Conservation (phyloP, 1,139 yeast species). For the Lodderomyces metapsilosis region DNA sequence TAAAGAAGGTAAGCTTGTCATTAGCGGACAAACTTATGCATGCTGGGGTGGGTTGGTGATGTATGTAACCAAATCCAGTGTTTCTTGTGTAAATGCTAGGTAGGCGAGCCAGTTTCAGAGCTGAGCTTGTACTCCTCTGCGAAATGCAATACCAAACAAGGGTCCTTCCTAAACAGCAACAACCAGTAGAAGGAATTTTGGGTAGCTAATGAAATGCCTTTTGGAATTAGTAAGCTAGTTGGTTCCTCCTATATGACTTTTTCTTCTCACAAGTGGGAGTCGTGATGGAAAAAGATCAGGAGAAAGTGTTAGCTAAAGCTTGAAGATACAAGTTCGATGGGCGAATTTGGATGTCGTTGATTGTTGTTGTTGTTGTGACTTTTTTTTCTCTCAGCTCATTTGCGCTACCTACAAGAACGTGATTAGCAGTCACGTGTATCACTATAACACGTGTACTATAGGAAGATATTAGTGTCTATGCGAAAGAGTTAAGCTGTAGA, state of each 20-base stretch:
- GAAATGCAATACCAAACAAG: background rate
- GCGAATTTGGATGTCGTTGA: background rate
- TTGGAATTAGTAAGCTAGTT: too few relatives aligned
- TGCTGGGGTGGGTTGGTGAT: background rate
- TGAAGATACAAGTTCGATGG: too few relatives aligned
- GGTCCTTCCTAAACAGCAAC: too few relatives aligned
- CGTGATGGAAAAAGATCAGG: background rate
- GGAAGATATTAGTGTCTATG: too few relatives aligned
- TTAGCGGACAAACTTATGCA: constrained; percentile 2
- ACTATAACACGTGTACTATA: too few relatives aligned
- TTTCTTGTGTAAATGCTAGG: background rate
- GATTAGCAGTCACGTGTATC: too few relatives aligned
- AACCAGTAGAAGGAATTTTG: background rate
- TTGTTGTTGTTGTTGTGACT: too few relatives aligned
- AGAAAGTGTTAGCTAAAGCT: background rate
- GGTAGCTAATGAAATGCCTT: too few relatives aligned
- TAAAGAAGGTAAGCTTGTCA: constrained; percentile 1
- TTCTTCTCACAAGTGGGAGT: background rate
- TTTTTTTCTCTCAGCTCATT: too few relatives aligned
- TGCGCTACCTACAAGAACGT: too few relatives aligned
- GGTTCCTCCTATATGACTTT: background rate
- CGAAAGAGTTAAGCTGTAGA: too few relatives aligned
- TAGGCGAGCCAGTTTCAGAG: too few relatives aligned
- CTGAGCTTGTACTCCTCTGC: background rate
- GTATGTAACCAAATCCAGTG: background rate